Evolutionary conservation across 192 early-diverging fungal genomes (phyloP), one percentile per base, ranked within the genome.

Genomic region (Coemansia sp.): DNA sequence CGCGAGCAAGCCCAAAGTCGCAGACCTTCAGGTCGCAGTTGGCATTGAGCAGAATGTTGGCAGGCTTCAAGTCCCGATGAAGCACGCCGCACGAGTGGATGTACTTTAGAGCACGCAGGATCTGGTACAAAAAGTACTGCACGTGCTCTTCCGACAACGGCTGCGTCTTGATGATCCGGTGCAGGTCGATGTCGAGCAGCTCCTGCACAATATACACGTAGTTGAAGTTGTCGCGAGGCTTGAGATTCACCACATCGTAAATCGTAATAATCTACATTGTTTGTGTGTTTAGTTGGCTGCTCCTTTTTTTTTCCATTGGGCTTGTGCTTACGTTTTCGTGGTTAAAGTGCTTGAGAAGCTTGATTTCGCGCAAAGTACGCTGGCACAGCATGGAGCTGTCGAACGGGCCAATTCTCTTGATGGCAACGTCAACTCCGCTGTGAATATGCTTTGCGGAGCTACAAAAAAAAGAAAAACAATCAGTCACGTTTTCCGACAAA

Each of bases 1-100:
- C 90, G 53, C 97, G 87, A 4, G 97, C 97, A 30, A 99, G 77
- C 18, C 97, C 97, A 86, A 99, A 94, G 72, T 99, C 97, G 69
- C 96, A 98, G 54, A 99, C 91, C 89, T 96, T 98, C 36, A 98
- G 81, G 64, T 98, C 96, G 69, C 96, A 98, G 71, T 98, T 94
- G 45, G 92, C 90, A 69, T 98, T 98, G 39, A 98, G 88, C n/a
- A 98, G 75, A 53, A 98, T 79, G 77, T 98, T 98, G 69, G 89
- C 88, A 12, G 96, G 96, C 73, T 98, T 98, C 62, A 98, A 67
- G 74, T 98, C 96, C 40, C 96, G 83, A 59, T 98, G 96, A 52
- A 98, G 79, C 49, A 96, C 90, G 58, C 93, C 88, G 28, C 92
- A 92, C 53, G 88, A 90, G 73, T 95, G 93, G 50, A 95, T 91